Conservation (phyloP, 345 rosid species). For the Anacardium occidentale region DNA sequence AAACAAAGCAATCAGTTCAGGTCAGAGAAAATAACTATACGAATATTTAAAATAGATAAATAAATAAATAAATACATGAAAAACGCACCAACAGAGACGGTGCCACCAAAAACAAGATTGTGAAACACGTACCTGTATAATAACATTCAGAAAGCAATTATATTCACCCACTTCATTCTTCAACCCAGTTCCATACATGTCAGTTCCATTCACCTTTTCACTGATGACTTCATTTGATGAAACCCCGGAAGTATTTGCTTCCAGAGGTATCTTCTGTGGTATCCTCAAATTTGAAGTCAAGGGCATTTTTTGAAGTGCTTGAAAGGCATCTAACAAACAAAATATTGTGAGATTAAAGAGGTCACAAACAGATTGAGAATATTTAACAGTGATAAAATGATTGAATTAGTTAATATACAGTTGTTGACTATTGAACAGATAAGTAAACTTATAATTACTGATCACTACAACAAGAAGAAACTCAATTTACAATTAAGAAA, state of each 20-base stretch:
- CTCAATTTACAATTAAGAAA: conserved; percentile 5
- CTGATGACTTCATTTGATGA: conserved; percentile 33
- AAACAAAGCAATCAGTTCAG: conserved; percentile 12
- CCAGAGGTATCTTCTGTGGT: conserved; percentile 27
- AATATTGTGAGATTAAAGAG: conserved; percentile 23
- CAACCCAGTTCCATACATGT: conserved; percentile 74
- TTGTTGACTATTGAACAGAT: neutral
- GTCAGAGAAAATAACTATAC: conserved; percentile 8
- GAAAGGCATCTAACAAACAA: conserved; percentile 53
- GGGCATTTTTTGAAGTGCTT: conserved; percentile 51
- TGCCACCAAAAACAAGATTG: neutral
- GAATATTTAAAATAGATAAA: neutral
- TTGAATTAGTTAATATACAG: neutral
- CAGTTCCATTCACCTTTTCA: conserved; percentile 37
- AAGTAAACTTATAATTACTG: neutral
- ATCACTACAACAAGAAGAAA: conserved; percentile 6
- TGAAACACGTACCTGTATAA: conserved; percentile 69
- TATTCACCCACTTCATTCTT: conserved; percentile 96
- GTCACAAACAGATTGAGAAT: neutral
- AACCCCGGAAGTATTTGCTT: conserved; percentile 30
- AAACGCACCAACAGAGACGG: neutral
- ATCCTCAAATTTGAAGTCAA: conserved; percentile 35
- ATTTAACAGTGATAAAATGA: neutral
- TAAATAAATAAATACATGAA: neutral
- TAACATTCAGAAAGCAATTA: conserved; percentile 94